phyloP scores from a whole-genome alignment of 139 green algal species.

The Coccomyxa sp. region DNA sequence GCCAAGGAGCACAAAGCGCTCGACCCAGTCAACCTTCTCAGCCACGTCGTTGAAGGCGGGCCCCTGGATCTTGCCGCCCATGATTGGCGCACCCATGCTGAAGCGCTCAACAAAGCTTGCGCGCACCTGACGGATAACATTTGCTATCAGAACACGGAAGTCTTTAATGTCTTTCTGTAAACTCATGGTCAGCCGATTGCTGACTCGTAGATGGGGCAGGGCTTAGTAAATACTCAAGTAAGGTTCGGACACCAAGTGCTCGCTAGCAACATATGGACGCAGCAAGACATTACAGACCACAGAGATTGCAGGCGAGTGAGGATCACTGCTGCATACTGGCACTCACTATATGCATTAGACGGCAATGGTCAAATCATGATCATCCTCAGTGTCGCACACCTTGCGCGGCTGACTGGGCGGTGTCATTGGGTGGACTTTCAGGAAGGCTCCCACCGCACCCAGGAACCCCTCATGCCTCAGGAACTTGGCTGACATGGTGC shows the following conservation, averaged over 20 bases:
- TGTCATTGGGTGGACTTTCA: slow-evolving; percentile 76
- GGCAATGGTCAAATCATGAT: too few relatives aligned
- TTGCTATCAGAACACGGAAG: too few relatives aligned
- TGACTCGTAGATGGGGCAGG: background rate
- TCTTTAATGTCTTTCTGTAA: too few relatives aligned
- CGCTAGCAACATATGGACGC: too few relatives aligned
- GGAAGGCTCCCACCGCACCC: slow-evolving; percentile 92
- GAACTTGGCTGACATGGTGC: slow-evolving; percentile 93
- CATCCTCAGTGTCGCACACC: background rate
- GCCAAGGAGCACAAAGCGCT: slow-evolving; percentile 81
- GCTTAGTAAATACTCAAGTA: background rate
- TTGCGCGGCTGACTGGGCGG: slow-evolving; percentile 14
- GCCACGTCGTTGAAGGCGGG: slow-evolving; percentile 66
- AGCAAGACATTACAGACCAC: too few relatives aligned
- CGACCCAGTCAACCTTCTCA: slow-evolving; percentile 84
- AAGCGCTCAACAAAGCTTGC: slow-evolving; percentile 90
- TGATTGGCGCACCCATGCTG: slow-evolving; percentile 79
- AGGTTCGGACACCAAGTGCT: too few relatives aligned
- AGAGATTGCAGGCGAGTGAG: too few relatives aligned
- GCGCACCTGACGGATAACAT: slow-evolving; percentile 43
- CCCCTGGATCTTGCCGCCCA: slow-evolving; percentile 67
- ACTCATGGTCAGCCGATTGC: too few relatives aligned
- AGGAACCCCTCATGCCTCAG: slow-evolving; percentile 97
- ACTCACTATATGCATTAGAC: too few relatives aligned
- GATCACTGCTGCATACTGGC: too few relatives aligned